Evolutionary conservation across 2,329 filamentous ascomycete genomes (phyloP).

Genomic region (Dothideomycetes sp.): DNA sequence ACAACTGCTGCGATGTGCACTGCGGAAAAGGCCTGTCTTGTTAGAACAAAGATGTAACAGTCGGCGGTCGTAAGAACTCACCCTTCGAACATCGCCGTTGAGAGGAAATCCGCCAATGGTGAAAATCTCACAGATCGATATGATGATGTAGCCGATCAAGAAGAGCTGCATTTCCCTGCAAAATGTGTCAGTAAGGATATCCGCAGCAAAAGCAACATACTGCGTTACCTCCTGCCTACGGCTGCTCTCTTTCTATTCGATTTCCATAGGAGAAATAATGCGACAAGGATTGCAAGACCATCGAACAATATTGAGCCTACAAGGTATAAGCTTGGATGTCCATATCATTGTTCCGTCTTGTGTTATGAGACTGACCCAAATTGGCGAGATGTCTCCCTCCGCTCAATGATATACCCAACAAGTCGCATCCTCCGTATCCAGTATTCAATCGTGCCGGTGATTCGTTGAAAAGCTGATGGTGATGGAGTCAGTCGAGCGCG

Average conservation of each 20-base stretch:
- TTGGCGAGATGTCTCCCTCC: constrained; percentile 62
- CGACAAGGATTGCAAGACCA: constrained; percentile 60
- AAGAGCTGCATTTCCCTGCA: constrained; percentile 92
- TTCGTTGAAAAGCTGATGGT: constrained; percentile 51
- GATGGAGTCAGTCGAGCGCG: constrained; percentile 17
- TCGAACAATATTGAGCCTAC: constrained; percentile 78
- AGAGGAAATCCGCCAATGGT: constrained; percentile 84
- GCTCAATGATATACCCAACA: constrained; percentile 64
- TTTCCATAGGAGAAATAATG: constrained; percentile 58
- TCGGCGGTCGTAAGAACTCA: constrained; percentile 30
- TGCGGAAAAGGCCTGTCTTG: constrained; percentile 64
- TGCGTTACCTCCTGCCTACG: constrained; percentile 71
- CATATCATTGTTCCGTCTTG: constrained; percentile 1
- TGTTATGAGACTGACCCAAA: constrained; percentile 49
- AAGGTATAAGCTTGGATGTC: constrained; percentile 19
- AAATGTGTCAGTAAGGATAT: constrained; percentile 2
- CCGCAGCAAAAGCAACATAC: background rate
- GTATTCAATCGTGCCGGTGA: constrained; percentile 46
- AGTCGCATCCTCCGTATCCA: constrained; percentile 59
- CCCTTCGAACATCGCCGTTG: constrained; percentile 56
- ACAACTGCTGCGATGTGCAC: constrained; percentile 84
- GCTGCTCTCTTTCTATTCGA: constrained; percentile 88
- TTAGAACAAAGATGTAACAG: background rate
- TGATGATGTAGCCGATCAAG: constrained; percentile 71
- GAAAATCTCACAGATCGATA: constrained; percentile 94